Conservation (phyloP, 257 asterid genomes). For the Osmanthus fragrans region DNA sequence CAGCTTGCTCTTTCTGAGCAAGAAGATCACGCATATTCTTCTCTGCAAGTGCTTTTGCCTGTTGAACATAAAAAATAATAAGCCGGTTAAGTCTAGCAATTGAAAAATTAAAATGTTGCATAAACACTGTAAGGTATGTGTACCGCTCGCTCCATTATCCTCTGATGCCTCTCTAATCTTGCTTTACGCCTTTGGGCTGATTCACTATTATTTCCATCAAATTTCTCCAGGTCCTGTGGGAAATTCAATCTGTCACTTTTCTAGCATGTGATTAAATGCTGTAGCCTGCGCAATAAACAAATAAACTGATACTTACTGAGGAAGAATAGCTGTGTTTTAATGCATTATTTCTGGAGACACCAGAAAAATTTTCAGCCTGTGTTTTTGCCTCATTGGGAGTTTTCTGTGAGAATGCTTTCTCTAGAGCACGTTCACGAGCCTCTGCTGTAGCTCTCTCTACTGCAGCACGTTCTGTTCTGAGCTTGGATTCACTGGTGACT, state of each 20-base stretch:
- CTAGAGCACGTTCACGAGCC: slow-evolving; percentile 95
- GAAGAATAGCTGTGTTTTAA: slow-evolving; percentile 88
- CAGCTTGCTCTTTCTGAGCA: slow-evolving; percentile 95
- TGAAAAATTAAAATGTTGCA: slow-evolving; percentile 7
- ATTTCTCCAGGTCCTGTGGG: slow-evolving; percentile 75
- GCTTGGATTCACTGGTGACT: slow-evolving; percentile 71
- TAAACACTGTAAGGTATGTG: slow-evolving; percentile 26
- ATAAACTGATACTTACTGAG: slow-evolving; percentile 56
- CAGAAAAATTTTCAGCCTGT: slow-evolving; percentile 46
- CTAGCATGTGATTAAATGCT: slow-evolving; percentile 14
- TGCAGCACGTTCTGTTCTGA: slow-evolving; percentile 90
- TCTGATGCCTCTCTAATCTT: slow-evolving; percentile 91
- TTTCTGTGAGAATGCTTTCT: slow-evolving; percentile 80
- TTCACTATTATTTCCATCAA: slow-evolving; percentile 52
- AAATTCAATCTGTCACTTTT: slow-evolving; percentile 29
- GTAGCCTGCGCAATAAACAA: slow-evolving; percentile 19
- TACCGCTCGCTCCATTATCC: slow-evolving; percentile 98
- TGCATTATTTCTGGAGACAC: slow-evolving; percentile 48
- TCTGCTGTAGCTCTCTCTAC: slow-evolving; percentile 94
- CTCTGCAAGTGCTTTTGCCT: slow-evolving; percentile 98
- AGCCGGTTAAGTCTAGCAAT: slow-evolving; percentile 8
- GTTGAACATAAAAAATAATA: slow-evolving; percentile 23
- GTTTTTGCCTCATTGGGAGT: slow-evolving; percentile 42
- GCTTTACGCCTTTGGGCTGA: slow-evolving; percentile 94
- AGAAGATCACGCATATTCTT: slow-evolving; percentile 89